Evolutionary conservation across 2,329 filamentous ascomycete species (phyloP).

Genomic region (Trichoderma simmonsii): DNA sequence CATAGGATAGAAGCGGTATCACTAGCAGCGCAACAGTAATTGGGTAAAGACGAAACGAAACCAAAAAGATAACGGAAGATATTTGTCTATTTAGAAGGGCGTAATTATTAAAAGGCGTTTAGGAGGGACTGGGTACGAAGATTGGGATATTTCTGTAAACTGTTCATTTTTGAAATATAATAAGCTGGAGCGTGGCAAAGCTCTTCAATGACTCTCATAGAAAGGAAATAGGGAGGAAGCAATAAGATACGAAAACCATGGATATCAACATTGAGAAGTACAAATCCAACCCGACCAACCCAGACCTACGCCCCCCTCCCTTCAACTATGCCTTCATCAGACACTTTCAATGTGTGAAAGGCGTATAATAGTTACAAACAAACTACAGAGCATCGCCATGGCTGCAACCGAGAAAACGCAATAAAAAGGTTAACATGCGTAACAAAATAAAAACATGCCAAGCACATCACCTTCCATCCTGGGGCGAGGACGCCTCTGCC

Average conservation of each 20-base stretch:
- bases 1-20: slow-evolving; percentile 55
- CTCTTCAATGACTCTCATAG: neutral
- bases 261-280: slow-evolving; percentile 15
- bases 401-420: neutral
- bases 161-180: neutral
- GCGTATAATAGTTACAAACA: neutral
- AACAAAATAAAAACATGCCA: neutral
- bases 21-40: slow-evolving; percentile 18
- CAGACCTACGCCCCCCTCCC: neutral
- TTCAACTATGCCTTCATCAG: neutral
- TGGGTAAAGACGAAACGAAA: neutral
- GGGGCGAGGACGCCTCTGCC: slow-evolving; percentile 53
- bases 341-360: neutral
- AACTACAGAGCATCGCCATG: neutral
- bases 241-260: neutral
- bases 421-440: neutral
- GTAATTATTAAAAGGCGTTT: neutral
- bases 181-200: neutral
- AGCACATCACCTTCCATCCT: slow-evolving; percentile 43
- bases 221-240: neutral
- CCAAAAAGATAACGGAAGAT: neutral
- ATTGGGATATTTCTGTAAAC: neutral
- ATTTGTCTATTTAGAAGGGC: neutral
- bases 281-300: slow-evolving; percentile 4
- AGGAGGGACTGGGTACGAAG: neutral